Conservation (phyloP, 208 protist species). For the Acanthamoeba culbertsoni region DNA sequence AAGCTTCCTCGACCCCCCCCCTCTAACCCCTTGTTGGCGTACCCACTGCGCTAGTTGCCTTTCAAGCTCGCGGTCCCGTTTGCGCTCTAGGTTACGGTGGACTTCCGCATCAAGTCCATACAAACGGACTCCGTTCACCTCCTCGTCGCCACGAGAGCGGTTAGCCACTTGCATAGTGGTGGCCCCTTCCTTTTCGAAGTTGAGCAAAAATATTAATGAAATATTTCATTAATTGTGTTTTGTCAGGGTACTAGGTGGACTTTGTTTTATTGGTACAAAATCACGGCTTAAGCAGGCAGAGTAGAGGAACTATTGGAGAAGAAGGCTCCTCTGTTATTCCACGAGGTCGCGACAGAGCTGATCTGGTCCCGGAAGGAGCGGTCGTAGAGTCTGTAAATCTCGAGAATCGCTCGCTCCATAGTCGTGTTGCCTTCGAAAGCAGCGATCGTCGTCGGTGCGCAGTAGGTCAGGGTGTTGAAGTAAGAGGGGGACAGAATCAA, state of each 20-base stretch:
- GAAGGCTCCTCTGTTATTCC: no score
- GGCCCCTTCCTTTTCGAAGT: neutral
- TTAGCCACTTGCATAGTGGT: conserved; percentile 37
- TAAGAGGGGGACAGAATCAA: neutral
- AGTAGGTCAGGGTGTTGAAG: neutral
- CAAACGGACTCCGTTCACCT: conserved; percentile 59
- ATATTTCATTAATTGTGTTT: neutral
- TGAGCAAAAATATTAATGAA: neutral
- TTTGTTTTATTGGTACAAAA: no score
- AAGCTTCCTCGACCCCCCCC: neutral
- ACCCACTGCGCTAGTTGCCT: conserved; percentile 54
- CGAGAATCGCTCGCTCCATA: neutral
- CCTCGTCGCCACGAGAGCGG: neutral
- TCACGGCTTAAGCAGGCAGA: no score
- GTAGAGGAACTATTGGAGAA: no score
- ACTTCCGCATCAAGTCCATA: conserved; percentile 71
- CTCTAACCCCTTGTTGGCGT: neutral
- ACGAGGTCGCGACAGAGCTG: no score
- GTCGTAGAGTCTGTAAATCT: no score
- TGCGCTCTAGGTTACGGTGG: conserved; percentile 61
- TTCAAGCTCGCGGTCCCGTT: conserved; percentile 65
- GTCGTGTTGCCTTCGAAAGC: neutral
- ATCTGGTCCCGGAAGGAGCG: no score
- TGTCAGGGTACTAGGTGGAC: no score
- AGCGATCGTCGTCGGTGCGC: neutral